Percentiles rank a stretch among this genome's conserved stretches.
Evolutionary conservation across 2,329 filamentous ascomycete genomes (phyloP).

Genomic region (Dryadomyces quercus-mongolicae): DNA sequence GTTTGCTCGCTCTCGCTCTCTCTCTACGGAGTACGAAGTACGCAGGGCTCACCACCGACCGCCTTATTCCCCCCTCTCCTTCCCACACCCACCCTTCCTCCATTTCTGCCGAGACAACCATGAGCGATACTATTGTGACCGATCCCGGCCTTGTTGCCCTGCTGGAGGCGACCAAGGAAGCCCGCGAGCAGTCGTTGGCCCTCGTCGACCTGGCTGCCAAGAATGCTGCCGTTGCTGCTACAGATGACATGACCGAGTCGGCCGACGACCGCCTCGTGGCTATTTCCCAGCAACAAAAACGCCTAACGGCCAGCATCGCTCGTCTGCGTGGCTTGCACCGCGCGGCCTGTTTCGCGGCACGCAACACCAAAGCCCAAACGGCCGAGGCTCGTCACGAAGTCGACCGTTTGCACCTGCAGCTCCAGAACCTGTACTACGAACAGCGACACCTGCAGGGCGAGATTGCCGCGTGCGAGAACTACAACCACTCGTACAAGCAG

Average conservation of each 20-base stretch:
- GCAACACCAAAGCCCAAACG: slow-evolving; percentile 76
- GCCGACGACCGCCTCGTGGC: slow-evolving; percentile 32
- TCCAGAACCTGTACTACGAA: slow-evolving; percentile 96
- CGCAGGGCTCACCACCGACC: too few relatives aligned
- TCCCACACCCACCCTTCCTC: too few relatives aligned
- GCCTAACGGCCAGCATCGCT: slow-evolving; percentile 65
- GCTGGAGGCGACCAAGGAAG: slow-evolving; percentile 59
- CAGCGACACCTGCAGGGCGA: slow-evolving; percentile 83
- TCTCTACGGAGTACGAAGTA: too few relatives aligned
- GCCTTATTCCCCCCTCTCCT: background rate
- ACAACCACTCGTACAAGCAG: slow-evolving; percentile 79
- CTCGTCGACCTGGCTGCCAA: slow-evolving; percentile 43
- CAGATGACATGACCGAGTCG: slow-evolving; percentile 16
- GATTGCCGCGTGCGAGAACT: slow-evolving; percentile 80
- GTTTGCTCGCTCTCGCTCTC: too few relatives aligned
- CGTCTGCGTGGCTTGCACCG: slow-evolving; percentile 76
- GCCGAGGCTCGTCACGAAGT: slow-evolving; percentile 83
- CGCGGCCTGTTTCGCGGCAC: slow-evolving; percentile 64
- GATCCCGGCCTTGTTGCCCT: slow-evolving; percentile 56
- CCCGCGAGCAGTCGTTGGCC: slow-evolving; percentile 57
- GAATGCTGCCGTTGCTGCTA: slow-evolving; percentile 5
- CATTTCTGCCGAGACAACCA: too few relatives aligned
- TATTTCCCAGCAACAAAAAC: slow-evolving; percentile 66
- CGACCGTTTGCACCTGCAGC: slow-evolving; percentile 77
- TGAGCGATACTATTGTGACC: slow-evolving; percentile 40